A percentile compares a stretch with the other conserved stretches of the same genome.
phyloP scores from a whole-genome alignment of 2,329 filamentous ascomycete genomes.

The Alternaria brassicicola region DNA sequence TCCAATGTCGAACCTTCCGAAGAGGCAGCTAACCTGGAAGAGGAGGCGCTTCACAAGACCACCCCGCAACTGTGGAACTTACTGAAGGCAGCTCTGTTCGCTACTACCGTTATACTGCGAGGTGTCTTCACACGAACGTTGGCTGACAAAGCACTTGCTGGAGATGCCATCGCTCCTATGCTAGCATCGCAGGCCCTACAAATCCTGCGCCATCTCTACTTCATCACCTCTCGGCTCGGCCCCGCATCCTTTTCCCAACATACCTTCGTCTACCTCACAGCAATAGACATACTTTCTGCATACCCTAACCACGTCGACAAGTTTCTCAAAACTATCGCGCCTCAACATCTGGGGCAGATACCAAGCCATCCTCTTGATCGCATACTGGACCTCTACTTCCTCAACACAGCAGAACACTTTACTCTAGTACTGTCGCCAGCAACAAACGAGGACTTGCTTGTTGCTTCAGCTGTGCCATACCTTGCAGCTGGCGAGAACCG shows the following conservation, averaged over 20 bases:
- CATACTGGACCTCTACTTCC: conserved; percentile 83
- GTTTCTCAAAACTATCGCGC: conserved; percentile 70
- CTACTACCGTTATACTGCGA: conserved; percentile 74
- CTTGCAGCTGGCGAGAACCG: conserved; percentile 65
- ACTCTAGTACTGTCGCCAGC: conserved; percentile 70
- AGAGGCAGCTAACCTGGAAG: conserved; percentile 67
- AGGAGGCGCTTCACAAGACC: conserved; percentile 69
- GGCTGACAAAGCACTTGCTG: conserved; percentile 61
- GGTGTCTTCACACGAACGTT: conserved; percentile 72
- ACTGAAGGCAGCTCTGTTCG: conserved; percentile 76
- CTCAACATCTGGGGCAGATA: conserved; percentile 61
- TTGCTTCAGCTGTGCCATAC: conserved; percentile 76
- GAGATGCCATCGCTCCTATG: conserved; percentile 64
- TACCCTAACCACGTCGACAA: conserved; percentile 69
- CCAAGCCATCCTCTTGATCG: conserved; percentile 70
- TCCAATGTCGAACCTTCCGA: conserved; percentile 73
- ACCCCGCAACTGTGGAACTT: conserved; percentile 76
- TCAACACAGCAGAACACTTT: conserved; percentile 85
- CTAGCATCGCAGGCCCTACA: conserved; percentile 75
- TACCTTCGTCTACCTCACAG: conserved; percentile 79
- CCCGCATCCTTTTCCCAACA: conserved; percentile 81
- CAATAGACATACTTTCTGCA: conserved; percentile 80
- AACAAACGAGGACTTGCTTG: conserved; percentile 73
- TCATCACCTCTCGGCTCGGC: conserved; percentile 77
- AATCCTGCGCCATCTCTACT: conserved; percentile 77